These are phyloP conservation scores for Rehmannia glutinosa DNA, from an alignment of 257 asterid genomes.

Conservation along the genomic window DNA sequence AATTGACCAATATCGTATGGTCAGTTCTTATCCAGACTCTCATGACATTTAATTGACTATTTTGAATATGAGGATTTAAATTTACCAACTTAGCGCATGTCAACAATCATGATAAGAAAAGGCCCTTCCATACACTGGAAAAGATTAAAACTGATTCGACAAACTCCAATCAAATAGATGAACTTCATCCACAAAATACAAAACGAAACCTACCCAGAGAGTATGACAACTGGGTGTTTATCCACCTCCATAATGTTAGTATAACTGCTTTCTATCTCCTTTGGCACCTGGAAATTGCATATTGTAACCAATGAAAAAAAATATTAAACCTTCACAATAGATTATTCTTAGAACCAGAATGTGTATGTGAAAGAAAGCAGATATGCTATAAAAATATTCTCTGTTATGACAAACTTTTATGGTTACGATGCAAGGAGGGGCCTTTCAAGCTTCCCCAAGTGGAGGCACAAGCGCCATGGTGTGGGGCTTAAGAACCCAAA, in stretches of 20 bases:
- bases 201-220: conserved; percentile 58
- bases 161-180: conserved; percentile 5
- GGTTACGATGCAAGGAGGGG: not conserved
- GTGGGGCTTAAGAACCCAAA: not conserved
- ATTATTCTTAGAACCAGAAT: conserved; percentile 7
- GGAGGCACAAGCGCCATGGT: not conserved
- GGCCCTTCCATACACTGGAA: not conserved
- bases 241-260: conserved; percentile 54
- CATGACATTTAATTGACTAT: conserved; percentile 5
- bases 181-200: conserved; percentile 8
- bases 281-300: conserved; percentile 60
- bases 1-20: not conserved
- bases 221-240: conserved; percentile 81
- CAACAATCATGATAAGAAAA: not conserved
- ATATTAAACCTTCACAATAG: conserved; percentile 5
- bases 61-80: not conserved
- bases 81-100: not conserved
- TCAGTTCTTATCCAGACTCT: conserved; percentile 4
- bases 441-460: not conserved
- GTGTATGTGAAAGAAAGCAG: conserved; percentile 13
- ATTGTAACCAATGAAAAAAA: not conserved
- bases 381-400: not conserved
- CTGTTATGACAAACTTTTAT: too few relatives aligned
- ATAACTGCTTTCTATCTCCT: conserved; percentile 57
- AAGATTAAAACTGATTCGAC: conserved; percentile 9